Conservation (phyloP, 176 grass and related monocot genomes). For the Oryza glaberrima region DNA sequence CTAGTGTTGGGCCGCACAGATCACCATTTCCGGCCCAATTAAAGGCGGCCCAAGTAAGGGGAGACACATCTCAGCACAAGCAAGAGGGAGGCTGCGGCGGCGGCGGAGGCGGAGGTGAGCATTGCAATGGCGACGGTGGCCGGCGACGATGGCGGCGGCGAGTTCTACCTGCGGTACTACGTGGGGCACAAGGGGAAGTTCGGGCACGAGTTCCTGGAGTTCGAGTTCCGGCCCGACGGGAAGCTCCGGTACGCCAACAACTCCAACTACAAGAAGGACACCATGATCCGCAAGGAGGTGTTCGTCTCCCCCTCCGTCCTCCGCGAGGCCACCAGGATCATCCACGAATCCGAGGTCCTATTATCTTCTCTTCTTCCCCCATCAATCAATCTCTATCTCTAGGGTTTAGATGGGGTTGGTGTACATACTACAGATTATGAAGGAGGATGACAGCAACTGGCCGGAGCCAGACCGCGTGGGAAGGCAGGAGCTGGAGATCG, state of each 20-base stretch:
- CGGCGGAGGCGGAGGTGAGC: neutral
- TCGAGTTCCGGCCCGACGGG: conserved; percentile 99
- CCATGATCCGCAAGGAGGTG: conserved; percentile 99
- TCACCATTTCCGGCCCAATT: neutral
- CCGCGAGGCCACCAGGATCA: conserved; percentile 89
- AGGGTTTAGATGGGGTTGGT: conserved; percentile 41
- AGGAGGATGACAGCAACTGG: conserved; percentile 96
- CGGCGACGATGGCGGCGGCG: conserved; percentile 30
- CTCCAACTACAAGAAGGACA: conserved; percentile 99
- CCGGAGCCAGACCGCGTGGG: conserved; percentile 87
- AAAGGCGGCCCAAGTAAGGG: neutral
- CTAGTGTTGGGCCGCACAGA: too few species aligned
- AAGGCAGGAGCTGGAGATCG: conserved; percentile 96
- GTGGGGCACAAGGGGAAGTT: conserved; percentile 99
- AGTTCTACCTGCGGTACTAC: conserved; percentile 99
- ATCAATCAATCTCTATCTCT: neutral
- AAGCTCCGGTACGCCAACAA: conserved; percentile 99
- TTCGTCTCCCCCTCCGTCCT: conserved; percentile 93
- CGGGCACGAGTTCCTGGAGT: conserved; percentile 99
- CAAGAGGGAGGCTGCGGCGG: too few species aligned
- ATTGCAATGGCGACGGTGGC: conserved; percentile 39
- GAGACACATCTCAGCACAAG: neutral
- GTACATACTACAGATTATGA: conserved; percentile 86
- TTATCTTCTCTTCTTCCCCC: too few species aligned
- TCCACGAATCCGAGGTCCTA: conserved; percentile 70